Evolutionary conservation across 352 stramenopile species (phyloP).

Genomic region (Pythium volutum): DNA sequence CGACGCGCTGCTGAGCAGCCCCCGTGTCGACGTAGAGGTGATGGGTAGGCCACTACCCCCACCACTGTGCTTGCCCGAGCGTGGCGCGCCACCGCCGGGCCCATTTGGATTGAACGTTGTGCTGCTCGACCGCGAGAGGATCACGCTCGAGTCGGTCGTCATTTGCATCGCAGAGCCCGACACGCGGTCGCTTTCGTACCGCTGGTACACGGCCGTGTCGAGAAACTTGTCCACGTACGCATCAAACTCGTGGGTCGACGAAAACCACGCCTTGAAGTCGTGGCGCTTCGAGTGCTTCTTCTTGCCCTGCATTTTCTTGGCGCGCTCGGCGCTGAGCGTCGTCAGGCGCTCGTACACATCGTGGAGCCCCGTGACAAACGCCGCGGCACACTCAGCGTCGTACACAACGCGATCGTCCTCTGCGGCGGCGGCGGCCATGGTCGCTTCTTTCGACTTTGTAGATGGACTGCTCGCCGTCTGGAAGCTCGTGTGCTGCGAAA

Average conservation of each 20-base stretch:
- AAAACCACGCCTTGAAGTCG: conserved; percentile 86
- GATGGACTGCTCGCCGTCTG: background rate
- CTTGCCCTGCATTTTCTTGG: conserved; percentile 50
- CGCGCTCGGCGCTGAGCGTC: conserved; percentile 52
- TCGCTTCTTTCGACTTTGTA: background rate
- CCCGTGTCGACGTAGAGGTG: conserved; percentile 22
- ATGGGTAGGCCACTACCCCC: conserved; percentile 14
- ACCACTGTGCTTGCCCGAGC: conserved; percentile 12
- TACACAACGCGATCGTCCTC: conserved; percentile 61
- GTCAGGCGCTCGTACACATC: conserved; percentile 70
- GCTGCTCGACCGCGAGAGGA: conserved; percentile 23
- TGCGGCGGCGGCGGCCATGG: background rate
- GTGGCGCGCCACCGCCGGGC: background rate
- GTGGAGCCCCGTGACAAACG: conserved; percentile 51
- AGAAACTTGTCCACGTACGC: conserved; percentile 77
- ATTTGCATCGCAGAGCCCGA: background rate
- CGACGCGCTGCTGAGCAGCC: conserved; percentile 29
- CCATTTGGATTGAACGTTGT: conserved; percentile 5
- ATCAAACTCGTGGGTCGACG: conserved; percentile 78
- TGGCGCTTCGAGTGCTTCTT: conserved; percentile 69
- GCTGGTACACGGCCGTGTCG: conserved; percentile 42
- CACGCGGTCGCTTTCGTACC: conserved; percentile 29
- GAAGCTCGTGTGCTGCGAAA: conserved; percentile 16
- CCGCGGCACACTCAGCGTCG: conserved; percentile 49
- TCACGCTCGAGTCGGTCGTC: background rate